A percentile compares a stretch with the other conserved stretches of the same genome.
These are phyloP conservation scores for Violaceomyces palustris DNA, from an alignment of 1,284 basidiomycete genomes.

Conservation along the genomic window DNA sequence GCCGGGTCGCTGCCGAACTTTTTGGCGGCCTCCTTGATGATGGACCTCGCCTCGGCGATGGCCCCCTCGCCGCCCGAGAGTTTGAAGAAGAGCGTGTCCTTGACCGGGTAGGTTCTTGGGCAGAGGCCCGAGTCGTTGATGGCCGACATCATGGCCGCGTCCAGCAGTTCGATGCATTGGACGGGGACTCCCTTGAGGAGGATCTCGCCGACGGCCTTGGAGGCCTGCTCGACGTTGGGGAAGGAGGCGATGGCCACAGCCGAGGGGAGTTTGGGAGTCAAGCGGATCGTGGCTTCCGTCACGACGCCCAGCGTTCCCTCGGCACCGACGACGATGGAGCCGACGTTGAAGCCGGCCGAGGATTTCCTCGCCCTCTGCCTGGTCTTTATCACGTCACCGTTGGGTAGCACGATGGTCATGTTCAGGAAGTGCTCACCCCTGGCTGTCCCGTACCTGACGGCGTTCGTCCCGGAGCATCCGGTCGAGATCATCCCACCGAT, in stretches of 20 bases:
- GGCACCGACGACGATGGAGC: conserved; percentile 87
- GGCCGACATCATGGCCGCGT: conserved; percentile 40
- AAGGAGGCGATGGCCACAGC: conserved; percentile 58
- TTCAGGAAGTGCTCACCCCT: conserved; percentile 55
- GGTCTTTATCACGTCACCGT: conserved; percentile 89
- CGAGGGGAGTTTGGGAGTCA: conserved; percentile 75
- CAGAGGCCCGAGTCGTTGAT: conserved; percentile 53
- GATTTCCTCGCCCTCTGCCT: conserved; percentile 77
- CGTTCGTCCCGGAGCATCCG: conserved; percentile 63
- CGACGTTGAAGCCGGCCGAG: conserved; percentile 82
- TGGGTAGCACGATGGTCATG: conserved; percentile 65
- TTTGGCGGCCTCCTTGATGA: conserved; percentile 14
- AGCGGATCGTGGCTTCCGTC: conserved; percentile 77
- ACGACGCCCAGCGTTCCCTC: conserved; percentile 91
- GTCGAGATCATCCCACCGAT: conserved; percentile 86
- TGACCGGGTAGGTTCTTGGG: conserved; percentile 22
- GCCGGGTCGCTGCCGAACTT: conserved; percentile 16
- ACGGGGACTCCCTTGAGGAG: conserved; percentile 57
- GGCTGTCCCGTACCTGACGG: conserved; percentile 83
- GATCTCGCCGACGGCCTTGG: conserved; percentile 69
- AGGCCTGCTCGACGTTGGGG: conserved; percentile 58
- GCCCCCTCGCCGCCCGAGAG: conserved; percentile 24
- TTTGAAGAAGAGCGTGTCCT: conserved; percentile 37
- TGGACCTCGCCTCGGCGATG: conserved; percentile 47
- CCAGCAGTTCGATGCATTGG: conserved; percentile 56